Conservation (phyloP, 1,284 basidiomycete species). For the Microbotryomycetes sp. region DNA sequence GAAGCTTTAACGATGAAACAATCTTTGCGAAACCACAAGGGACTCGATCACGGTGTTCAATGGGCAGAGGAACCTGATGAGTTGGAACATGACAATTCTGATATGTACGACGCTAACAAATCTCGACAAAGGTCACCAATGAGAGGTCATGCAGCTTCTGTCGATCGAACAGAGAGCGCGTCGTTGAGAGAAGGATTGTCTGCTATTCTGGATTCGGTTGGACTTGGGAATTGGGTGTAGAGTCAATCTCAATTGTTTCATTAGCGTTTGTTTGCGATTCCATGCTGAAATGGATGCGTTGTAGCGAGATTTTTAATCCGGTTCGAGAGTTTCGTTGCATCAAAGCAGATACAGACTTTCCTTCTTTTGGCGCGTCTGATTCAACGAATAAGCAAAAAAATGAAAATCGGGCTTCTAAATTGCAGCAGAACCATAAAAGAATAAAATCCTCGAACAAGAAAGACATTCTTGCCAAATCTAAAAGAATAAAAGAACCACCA, state of each 20-base stretch:
- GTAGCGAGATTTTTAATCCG: neutral
- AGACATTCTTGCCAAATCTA: too few relatives aligned
- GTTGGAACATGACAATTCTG: too few relatives aligned
- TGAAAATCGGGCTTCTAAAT: too few relatives aligned
- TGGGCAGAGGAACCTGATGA: neutral
- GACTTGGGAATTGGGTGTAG: neutral
- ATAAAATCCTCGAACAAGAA: too few relatives aligned
- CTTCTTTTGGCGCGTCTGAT: neutral
- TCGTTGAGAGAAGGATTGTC: neutral
- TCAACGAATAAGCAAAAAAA: neutral
- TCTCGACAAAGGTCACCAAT: neutral
- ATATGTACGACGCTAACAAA: neutral
- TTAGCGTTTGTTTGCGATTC: too few relatives aligned
- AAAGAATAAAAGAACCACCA: neutral
- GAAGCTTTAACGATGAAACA: neutral
- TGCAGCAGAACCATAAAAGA: too few relatives aligned
- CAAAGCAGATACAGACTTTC: neutral
- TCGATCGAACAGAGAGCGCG: neutral
- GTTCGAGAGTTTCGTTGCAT: neutral
- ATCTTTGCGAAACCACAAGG: neutral
- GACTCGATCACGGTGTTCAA: neutral
- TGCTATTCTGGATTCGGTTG: neutral
- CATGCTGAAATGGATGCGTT: too few relatives aligned
- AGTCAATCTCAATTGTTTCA: too few relatives aligned
- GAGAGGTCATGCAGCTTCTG: neutral